Evolutionary conservation across 2,329 filamentous ascomycete genomes (phyloP), one percentile per base, ranked within the genome.

Genomic region (Paracorniculantispora psalliotae): DNA sequence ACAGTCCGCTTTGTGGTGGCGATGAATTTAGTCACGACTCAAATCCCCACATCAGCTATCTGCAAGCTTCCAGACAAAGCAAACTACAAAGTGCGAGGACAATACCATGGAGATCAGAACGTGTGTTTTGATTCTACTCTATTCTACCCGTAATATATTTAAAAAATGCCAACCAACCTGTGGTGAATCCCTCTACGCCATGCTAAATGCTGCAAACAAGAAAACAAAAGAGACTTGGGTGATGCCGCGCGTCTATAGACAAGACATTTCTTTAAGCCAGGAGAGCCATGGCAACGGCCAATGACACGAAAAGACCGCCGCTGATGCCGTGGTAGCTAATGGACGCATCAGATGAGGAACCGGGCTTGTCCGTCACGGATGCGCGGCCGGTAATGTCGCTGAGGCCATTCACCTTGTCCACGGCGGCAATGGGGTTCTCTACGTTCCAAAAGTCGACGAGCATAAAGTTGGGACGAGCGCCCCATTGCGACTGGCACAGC

Each of bases 391-490:
- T 68, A 13, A 73, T 65, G 39, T 70, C 66, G 7, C 67, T 73
- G 58, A 86, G 72, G 9, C 75, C 77, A 70, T 93, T 93, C 67
- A 91, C 71, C 48, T 67, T 72, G 72, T 94, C 90, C 2, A 89
- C 86, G 0, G 86, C 86, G 7, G 79, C 77, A 57, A 94, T 83
- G 33, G 88, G 83, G 0, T 87, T 84, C 0, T 87, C 90, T 61
- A 86, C 79, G 69, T 90, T 87, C 71, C 87, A 92, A 71, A 91
- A 93, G 72, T 96, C 90, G 1, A 93, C 89, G 10, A 94, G 79
- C 21, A 91, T 80, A 66, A 91, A 92, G 3, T 80, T 85, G n/a
- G 90, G 89, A 52, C 79, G 76, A 28, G 75, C 72, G n/a, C 81
- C 80, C 77, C 87, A 93, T 61, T 83, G 73, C 2, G 65, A 67